These are phyloP conservation scores for Hypocreales sp. DNA, from an alignment of 2,329 filamentous ascomycete genomes.

Conservation along the genomic window DNA sequence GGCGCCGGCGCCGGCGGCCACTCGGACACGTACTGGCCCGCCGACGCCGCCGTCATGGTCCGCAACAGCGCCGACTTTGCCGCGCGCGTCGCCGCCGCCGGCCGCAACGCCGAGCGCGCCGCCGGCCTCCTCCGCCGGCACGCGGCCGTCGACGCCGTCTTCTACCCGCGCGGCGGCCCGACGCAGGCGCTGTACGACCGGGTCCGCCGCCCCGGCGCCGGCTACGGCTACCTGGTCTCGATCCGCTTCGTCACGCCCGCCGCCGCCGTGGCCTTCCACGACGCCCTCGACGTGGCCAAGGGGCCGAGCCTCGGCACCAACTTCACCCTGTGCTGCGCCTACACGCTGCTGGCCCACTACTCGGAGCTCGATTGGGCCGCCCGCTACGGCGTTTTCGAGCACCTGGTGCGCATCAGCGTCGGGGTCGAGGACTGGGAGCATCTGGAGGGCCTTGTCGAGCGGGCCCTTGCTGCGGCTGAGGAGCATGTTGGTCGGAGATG, in stretches of 20 bases:
- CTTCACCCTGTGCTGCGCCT: slow-evolving; percentile 25
- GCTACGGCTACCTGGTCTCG: slow-evolving; percentile 36
- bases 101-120: slow-evolving; percentile 10
- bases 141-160: slow-evolving; percentile 12
- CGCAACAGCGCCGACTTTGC: slow-evolving; percentile 22
- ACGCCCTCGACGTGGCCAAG: slow-evolving; percentile 28
- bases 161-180: slow-evolving; percentile 23
- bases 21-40: slow-evolving; percentile 9
- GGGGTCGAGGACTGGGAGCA: slow-evolving; percentile 21
- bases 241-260: slow-evolving; percentile 25
- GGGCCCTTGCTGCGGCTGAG: slow-evolving; percentile 1
- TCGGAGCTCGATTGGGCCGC: slow-evolving; percentile 19
- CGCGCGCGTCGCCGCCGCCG: slow-evolving; percentile 13
- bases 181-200: slow-evolving; percentile 16
- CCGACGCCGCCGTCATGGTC: slow-evolving; percentile 16
- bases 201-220: slow-evolving; percentile 20
- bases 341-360: slow-evolving; percentile 23
- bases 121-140: slow-evolving; percentile 12
- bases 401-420: slow-evolving; percentile 27
- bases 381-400: slow-evolving; percentile 21
- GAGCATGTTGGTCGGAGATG: not conserved
- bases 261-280: slow-evolving; percentile 28
- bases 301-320: slow-evolving; percentile 36
- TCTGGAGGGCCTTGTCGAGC: not conserved
- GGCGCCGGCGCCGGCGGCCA: slow-evolving; percentile 3